phyloP scores from a whole-genome alignment of 495 filamentous ascomycete genomes.

The Neohortaea acidophila region DNA sequence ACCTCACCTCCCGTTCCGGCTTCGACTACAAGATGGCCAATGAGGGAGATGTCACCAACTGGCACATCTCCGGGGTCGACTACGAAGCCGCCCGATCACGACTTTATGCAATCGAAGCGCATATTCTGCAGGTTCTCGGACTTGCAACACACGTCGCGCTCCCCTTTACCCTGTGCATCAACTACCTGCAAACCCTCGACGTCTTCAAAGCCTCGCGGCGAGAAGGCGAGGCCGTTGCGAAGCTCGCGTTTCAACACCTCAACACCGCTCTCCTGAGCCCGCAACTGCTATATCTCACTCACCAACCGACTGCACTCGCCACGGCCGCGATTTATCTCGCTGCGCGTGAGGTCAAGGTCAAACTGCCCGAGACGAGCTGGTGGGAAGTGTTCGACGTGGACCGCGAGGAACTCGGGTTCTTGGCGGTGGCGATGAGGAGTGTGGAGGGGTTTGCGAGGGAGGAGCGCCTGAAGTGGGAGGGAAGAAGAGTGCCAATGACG shows the following conservation, averaged over 20 bases:
- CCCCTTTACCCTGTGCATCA: slow-evolving; percentile 77
- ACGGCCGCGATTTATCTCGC: slow-evolving; percentile 81
- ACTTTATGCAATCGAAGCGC: slow-evolving; percentile 55
- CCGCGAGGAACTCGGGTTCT: slow-evolving; percentile 81
- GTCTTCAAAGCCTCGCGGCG: slow-evolving; percentile 32
- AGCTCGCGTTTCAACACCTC: slow-evolving; percentile 54
- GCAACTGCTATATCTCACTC: slow-evolving; percentile 78
- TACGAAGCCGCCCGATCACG: slow-evolving; percentile 48
- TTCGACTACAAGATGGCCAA: slow-evolving; percentile 17
- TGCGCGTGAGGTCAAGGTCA: slow-evolving; percentile 59
- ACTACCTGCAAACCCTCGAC: slow-evolving; percentile 80
- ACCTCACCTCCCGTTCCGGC: neutral
- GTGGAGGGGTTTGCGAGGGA: slow-evolving; percentile 52
- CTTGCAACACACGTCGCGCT: slow-evolving; percentile 74
- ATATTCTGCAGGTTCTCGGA: slow-evolving; percentile 56
- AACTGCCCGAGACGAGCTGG: slow-evolving; percentile 71
- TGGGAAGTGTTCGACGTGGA: slow-evolving; percentile 99
- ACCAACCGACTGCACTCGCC: slow-evolving; percentile 74
- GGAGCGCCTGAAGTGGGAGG: slow-evolving; percentile 37
- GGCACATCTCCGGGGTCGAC: slow-evolving; percentile 49
- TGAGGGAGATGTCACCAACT: slow-evolving; percentile 38
- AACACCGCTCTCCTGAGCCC: slow-evolving; percentile 74
- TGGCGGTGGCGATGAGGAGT: slow-evolving; percentile 77
- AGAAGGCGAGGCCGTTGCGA: slow-evolving; percentile 35
- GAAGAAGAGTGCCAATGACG: slow-evolving; percentile 28